Evolutionary conservation across 371 early-diverging fungal species (phyloP).

Genomic region (Mucor saturninus): DNA sequence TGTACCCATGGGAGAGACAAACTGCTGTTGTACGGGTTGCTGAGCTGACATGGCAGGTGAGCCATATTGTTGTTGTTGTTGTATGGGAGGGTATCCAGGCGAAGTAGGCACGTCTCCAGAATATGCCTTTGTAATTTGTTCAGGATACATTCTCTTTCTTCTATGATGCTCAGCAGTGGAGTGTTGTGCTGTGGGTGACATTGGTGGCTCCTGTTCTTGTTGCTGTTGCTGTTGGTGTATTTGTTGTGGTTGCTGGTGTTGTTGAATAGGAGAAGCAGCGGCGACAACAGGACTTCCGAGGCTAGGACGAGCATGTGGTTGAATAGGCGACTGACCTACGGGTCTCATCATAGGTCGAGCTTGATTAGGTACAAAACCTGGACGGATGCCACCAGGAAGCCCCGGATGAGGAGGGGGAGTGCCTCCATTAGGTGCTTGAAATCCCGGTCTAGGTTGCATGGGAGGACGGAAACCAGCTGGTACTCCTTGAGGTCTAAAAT

Average conservation of each 20-base stretch:
- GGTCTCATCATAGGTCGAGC: constrained; percentile 32
- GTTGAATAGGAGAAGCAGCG: constrained; percentile 19
- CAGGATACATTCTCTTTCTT: constrained; percentile 69
- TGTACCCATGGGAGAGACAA: constrained; percentile 38
- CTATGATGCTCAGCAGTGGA: constrained; percentile 36
- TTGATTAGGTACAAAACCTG: constrained; percentile 22
- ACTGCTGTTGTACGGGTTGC: constrained; percentile 32
- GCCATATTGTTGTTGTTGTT: constrained; percentile 25
- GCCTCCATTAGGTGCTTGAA: constrained; percentile 28
- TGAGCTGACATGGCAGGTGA: constrained; percentile 21
- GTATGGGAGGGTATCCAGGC: constrained; percentile 23
- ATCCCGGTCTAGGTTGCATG: constrained; percentile 33
- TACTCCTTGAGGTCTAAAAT: constrained; percentile 28
- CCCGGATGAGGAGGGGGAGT: constrained; percentile 30
- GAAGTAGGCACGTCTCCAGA: constrained; percentile 35
- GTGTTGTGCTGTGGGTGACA: constrained; percentile 11
- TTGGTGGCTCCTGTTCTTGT: constrained; percentile 6
- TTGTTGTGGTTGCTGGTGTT: constrained; percentile 1
- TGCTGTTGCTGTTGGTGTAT: constrained; percentile 1
- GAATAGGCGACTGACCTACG: constrained; percentile 22
- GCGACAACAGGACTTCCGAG: neutral
- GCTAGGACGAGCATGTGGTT: constrained; percentile 4
- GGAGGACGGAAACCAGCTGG: constrained; percentile 30
- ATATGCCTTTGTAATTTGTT: constrained; percentile 54
- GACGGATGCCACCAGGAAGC: constrained; percentile 30